A percentile compares a stretch with the other conserved stretches of the same genome.
Conservation (phyloP, 768 basidiomycete species). For the Mycena haematopus region DNA sequence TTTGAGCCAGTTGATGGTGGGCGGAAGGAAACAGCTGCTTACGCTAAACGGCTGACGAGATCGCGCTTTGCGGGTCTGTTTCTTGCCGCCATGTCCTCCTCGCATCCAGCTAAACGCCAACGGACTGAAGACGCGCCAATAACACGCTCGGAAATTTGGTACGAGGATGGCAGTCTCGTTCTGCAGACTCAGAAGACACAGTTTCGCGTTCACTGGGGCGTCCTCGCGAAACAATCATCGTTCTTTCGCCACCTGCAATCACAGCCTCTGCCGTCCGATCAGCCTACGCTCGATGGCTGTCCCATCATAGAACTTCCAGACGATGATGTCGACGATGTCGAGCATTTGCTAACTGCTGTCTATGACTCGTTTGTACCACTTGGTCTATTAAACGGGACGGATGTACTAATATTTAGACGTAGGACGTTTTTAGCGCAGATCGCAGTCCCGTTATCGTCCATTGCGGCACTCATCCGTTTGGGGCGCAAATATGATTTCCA, state of each 20-base stretch:
- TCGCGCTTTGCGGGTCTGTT: too few species aligned
- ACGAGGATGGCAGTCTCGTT: too few species aligned
- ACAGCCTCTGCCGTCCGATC: conserved; percentile 16
- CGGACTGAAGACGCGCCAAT: too few species aligned
- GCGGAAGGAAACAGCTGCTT: too few species aligned
- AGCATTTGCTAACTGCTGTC: conserved; percentile 12
- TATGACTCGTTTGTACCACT: conserved; percentile 18
- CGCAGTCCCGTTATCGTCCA: neutral
- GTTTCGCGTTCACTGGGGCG: conserved; percentile 24
- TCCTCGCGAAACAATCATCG: conserved; percentile 13
- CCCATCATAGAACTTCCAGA: conserved; percentile 15
- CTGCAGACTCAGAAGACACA: conserved; percentile 4
- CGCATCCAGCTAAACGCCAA: too few species aligned
- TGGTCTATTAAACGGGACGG: neutral
- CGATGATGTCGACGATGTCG: conserved; percentile 9
- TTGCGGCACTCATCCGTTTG: conserved; percentile 6
- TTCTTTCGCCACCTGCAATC: conserved; percentile 20
- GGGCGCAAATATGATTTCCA: conserved; percentile 17
- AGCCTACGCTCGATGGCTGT: conserved; percentile 13
- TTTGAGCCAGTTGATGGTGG: too few species aligned
- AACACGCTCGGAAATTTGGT: too few species aligned
- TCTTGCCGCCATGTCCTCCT: too few species aligned
- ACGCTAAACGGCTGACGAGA: too few species aligned
- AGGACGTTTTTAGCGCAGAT: conserved; percentile 8
- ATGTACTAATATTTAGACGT: neutral